Conservation (phyloP, 2,329 filamentous ascomycete species). For the Helicocarpus griseus region DNA sequence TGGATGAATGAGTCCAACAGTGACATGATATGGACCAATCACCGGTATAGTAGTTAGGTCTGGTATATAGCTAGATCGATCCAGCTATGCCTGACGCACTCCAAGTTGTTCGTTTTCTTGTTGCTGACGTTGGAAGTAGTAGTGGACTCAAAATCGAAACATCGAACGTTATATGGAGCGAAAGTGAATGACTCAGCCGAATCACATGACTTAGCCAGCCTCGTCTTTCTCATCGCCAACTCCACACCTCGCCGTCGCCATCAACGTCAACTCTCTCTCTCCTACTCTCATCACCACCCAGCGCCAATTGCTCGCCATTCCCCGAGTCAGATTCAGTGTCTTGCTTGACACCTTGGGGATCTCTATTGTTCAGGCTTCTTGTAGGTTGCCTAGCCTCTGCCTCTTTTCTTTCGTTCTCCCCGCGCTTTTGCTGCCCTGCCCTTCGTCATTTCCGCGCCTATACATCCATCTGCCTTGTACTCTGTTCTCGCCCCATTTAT, state of each 20-base stretch:
- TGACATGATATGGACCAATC: too few species aligned
- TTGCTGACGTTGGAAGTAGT: too few species aligned
- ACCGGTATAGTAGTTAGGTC: too few species aligned
- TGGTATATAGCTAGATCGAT: too few species aligned
- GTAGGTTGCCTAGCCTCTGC: constrained; percentile 32
- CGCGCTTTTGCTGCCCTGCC: constrained; percentile 5
- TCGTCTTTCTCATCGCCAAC: background rate
- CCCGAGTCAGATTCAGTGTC: background rate
- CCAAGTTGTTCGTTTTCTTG: too few species aligned
- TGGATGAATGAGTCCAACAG: too few species aligned
- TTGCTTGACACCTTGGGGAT: constrained; percentile 7
- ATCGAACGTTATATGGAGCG: background rate
- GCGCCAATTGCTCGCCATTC: background rate
- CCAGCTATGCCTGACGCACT: too few species aligned
- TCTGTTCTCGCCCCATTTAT: constrained; percentile 13
- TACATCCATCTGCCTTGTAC: constrained; percentile 11
- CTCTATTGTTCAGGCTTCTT: constrained; percentile 28
- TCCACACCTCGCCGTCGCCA: background rate
- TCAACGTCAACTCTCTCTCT: background rate
- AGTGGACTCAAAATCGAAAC: too few species aligned
- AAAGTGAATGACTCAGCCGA: background rate
- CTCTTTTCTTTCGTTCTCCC: constrained; percentile 10
- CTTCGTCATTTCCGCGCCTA: constrained; percentile 3
- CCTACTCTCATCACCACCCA: background rate
- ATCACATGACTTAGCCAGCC: background rate